Evolutionary conservation across 73 alveolate genomes (phyloP).

Genomic region (Symbiodinium natans): DNA sequence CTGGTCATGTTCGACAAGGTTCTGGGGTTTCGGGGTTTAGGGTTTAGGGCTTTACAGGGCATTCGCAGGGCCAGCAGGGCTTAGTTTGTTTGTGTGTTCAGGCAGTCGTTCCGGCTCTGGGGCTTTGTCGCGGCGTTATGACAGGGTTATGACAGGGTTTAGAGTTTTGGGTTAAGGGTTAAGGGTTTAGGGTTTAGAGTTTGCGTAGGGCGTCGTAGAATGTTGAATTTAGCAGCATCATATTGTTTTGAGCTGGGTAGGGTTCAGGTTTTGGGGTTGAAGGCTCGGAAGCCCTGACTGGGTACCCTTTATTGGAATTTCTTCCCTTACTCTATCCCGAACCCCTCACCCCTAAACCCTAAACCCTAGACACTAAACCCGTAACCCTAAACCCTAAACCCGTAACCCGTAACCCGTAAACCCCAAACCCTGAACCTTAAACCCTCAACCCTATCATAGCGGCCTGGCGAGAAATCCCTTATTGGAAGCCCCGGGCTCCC

Average conservation of each 20-base stretch:
- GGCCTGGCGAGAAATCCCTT: too few species aligned
- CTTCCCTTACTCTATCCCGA: too few species aligned
- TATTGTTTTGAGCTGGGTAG: background rate
- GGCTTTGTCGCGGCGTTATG: background rate
- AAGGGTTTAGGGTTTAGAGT: too few species aligned
- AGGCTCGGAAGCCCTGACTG: background rate
- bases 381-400: background rate
- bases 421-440: too few species aligned
- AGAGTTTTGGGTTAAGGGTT: background rate
- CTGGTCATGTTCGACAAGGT: slow-evolving; percentile 88
- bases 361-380: background rate
- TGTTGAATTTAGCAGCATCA: too few species aligned
- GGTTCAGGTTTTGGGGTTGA: too few species aligned
- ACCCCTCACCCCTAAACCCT: background rate
- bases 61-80: background rate
- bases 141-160: background rate
- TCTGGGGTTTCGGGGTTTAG: too few species aligned
- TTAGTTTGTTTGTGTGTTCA: background rate
- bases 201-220: too few species aligned
- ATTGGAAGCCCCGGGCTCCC: too few species aligned
- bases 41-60: background rate
- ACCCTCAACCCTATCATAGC: too few species aligned
- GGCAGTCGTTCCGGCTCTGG: background rate
- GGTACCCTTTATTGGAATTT: too few species aligned
- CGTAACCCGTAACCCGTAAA: background rate